Base-by-base conservation (phyloP, 768 basidiomycete species). In the Auriculariales sp. region DNA sequence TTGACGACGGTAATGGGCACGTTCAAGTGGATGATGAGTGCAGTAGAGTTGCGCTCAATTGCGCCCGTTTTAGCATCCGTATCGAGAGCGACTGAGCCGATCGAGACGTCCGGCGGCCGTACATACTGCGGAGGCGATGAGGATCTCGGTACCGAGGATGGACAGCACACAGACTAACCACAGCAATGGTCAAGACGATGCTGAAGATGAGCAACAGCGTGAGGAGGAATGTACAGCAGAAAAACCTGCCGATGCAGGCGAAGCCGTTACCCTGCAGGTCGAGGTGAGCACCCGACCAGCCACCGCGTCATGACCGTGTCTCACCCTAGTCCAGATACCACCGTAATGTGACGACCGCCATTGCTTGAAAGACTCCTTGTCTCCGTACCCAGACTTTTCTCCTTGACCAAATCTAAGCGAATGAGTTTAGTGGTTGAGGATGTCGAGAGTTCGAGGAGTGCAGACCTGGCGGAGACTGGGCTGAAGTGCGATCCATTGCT, bases 51-150 rank as follows among this genome's bases (percentile, higher is more conserved):
- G 15, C 49, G 10, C 12, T n/a, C 36, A 36, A n/a, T n/a, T n/a
- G 17, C 17, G 24, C 28, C 46, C 17, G 19, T 28, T 15, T n/a
- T n/a, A n/a, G n/a, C n/a, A n/a, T 28, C 49, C 19, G 49, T 50
- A 30, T 22, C 36, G 3, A 29, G 39, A 17, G 4, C 36, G 27
- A 29, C n/a, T 5, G 9, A 42, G 12, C 28, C 49, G 29, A 50
- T 29, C n/a, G 25, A 9, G n/a, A 50, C 33, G 29, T 50, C 49
- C 14, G 49, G 49, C 9, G 49, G 49, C 15, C 49, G 49, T n/a
- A 50, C 33, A 30, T 42, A 50, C 36, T 44, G 22, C 19, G 27
- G 22, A 44, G 39, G 35, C 15, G 19, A 36, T 44, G 19, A n/a
- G n/a, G n/a, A n/a, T 22, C 1, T 44, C 39, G 27, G 39, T 25